These are phyloP conservation scores for Trifolium pratense DNA, from an alignment of 306 rosid species.

Conservation along the genomic window DNA sequence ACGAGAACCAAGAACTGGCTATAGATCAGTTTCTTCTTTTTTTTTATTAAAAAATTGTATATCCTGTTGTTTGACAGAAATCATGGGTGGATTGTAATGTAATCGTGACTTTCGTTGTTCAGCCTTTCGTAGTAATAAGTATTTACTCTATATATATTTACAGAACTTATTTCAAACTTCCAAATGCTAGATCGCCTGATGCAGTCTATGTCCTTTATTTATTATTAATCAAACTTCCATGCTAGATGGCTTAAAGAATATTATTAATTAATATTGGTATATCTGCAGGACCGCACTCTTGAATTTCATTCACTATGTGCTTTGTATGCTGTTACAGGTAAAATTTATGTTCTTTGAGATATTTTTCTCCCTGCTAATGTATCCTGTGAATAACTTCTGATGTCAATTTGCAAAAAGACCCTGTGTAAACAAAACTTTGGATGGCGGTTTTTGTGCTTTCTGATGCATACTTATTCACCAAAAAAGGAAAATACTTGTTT, in stretches of 20 bases:
- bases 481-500: constrained; percentile 10
- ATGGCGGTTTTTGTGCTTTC: not conserved
- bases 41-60: no score
- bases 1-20: no score
- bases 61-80: no score
- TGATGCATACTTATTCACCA: constrained; percentile 10
- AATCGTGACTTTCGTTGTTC: no score
- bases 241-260: constrained; percentile 43
- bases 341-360: constrained; percentile 17
- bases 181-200: not conserved
- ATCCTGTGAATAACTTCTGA: constrained; percentile 25
- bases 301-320: constrained; percentile 93
- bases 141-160: no score
- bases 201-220: constrained; percentile 20
- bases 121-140: no score
- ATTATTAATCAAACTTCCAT: constrained; percentile 42
- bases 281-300: constrained; percentile 88
- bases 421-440: not conserved
- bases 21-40: no score
- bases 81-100: no score
- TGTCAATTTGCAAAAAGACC: constrained; percentile 25
- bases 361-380: not conserved
- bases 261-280: constrained; percentile 24
- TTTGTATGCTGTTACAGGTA: constrained; percentile 94
- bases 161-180: not conserved